These are phyloP conservation scores for Rhodotorula mucilaginosa DNA, from an alignment of 1,284 basidiomycete genomes.

Conservation along the genomic window DNA sequence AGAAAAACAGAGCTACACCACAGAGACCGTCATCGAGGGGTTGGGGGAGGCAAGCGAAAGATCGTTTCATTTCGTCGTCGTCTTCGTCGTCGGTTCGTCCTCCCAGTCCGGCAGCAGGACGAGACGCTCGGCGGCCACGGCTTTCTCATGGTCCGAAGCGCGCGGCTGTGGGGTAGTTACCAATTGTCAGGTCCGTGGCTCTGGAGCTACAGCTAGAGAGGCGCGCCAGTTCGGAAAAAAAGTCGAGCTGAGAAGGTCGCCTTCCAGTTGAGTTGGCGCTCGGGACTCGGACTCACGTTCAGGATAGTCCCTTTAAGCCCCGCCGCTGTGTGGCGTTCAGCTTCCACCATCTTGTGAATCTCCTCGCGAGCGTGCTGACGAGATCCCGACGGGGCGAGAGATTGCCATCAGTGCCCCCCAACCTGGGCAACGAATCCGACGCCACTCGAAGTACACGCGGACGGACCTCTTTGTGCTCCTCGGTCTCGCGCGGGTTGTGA, in stretches of 20 bases:
- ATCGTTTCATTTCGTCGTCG: background rate
- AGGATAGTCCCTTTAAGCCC: constrained; percentile 7
- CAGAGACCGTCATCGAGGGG: too few species aligned
- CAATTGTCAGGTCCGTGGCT: background rate
- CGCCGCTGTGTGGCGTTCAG: background rate
- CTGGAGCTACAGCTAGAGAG: too few species aligned
- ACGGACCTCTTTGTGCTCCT: constrained; percentile 13
- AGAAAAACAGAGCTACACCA: too few species aligned
- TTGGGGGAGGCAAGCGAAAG: background rate
- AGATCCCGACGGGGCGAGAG: background rate
- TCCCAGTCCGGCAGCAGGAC: background rate
- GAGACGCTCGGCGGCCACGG: background rate
- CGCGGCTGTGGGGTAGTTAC: background rate
- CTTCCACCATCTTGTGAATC: constrained; percentile 6
- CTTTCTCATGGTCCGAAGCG: background rate
- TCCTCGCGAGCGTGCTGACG: background rate
- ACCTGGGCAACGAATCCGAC: too few species aligned
- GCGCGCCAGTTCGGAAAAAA: background rate
- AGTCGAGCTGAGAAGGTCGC: background rate
- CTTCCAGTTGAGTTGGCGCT: background rate
- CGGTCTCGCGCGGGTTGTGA: constrained; percentile 3
- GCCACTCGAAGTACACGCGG: too few species aligned
- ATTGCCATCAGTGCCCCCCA: background rate
- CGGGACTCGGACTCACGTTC: background rate
- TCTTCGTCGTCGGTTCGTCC: background rate